Evolutionary conservation across 2,329 filamentous ascomycete species (phyloP), one percentile per base, ranked within the genome.

Genomic region (Leptographium lundbergii): DNA sequence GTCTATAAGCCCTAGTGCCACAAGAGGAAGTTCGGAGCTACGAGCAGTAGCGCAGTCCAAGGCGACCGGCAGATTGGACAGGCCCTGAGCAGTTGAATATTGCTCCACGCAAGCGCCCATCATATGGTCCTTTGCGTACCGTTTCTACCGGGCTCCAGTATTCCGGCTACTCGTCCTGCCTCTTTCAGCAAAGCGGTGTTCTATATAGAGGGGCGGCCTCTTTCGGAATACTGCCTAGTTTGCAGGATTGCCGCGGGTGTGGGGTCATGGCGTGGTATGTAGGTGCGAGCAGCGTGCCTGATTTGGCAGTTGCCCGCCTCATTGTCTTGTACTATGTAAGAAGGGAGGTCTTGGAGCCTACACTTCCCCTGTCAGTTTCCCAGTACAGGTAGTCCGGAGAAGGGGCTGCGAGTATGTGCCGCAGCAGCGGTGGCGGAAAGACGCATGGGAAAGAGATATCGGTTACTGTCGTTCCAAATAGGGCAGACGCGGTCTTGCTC

Each of bases 101-200:
- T 42, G 19, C 39, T 42, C 39, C 39, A 7, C 6, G 3, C 39
- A 42, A 42, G 14, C 39, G 39, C 39, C 39, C 39, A 42, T 4
- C 39, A 2, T 34, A 10, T 42, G 39, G 19, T 19, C 5, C 39
- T 19, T 45, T 19, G 42, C 19, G 42, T 45, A 45, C 39, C 13
- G 3, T 3, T 39, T 45, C 4, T 19, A 42, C 39, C 6, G 2
- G 19, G 32, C 29, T 54, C 11, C 52, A 54, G 52, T 54, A 22
- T 13, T 34, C 13, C 52, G 34, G 7, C 32, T 34, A 13, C 4
- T 13, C 17, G 34, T 39, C 58, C 60, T 61, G 57, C 60, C 60
- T 60, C 22, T 61, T 58, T 56, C n/a, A 50, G 60, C 32, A 54
- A 54, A 25, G 55, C n/a, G 13, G n/a, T 2, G 4, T 7, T 32